phyloP scores from a whole-genome alignment of 2,329 filamentous ascomycete genomes.

The Proliferodiscus dingleyae region DNA sequence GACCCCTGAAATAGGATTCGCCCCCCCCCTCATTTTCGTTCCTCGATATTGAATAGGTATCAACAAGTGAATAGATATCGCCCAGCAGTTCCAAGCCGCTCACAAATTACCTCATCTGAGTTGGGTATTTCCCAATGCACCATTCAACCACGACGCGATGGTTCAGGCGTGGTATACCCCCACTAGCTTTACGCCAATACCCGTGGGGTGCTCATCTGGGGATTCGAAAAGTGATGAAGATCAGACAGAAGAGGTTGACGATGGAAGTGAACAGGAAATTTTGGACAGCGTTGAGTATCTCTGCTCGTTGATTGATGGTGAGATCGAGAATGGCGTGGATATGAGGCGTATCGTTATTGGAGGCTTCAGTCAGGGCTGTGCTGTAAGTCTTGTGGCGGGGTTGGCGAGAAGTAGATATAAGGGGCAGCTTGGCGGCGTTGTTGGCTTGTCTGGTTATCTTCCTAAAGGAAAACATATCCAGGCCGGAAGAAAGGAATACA shows the following conservation, averaged over 20 bases:
- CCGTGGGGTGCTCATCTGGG: conserved; percentile 19
- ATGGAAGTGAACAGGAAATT: conserved; percentile 63
- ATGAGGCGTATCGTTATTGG: conserved; percentile 79
- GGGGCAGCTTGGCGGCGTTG: conserved; percentile 72
- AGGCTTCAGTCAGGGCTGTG: conserved; percentile 79
- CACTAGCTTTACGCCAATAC: conserved; percentile 36
- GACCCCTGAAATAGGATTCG: not conserved
- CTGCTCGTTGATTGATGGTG: conserved; percentile 68
- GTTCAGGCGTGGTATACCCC: conserved; percentile 44
- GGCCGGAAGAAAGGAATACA: conserved; percentile 34
- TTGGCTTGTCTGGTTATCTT: conserved; percentile 64
- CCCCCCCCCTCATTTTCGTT: not conserved
- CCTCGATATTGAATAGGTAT: not conserved
- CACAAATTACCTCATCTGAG: conserved; percentile 43
- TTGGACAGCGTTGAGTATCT: conserved; percentile 67
- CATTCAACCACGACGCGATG: conserved; percentile 40
- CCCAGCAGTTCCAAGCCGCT: conserved; percentile 43
- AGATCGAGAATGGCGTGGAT: conserved; percentile 73
- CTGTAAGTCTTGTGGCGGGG: conserved; percentile 73
- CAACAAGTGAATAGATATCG: conserved; percentile 38
- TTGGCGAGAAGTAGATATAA: conserved; percentile 43
- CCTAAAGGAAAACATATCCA: conserved; percentile 37
- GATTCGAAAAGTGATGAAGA: conserved; percentile 36
- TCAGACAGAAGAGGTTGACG: conserved; percentile 43
- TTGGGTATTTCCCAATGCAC: conserved; percentile 47